Conservation (phyloP, 2,329 filamentous ascomycete genomes). For the Paracamarosporium sp. region DNA sequence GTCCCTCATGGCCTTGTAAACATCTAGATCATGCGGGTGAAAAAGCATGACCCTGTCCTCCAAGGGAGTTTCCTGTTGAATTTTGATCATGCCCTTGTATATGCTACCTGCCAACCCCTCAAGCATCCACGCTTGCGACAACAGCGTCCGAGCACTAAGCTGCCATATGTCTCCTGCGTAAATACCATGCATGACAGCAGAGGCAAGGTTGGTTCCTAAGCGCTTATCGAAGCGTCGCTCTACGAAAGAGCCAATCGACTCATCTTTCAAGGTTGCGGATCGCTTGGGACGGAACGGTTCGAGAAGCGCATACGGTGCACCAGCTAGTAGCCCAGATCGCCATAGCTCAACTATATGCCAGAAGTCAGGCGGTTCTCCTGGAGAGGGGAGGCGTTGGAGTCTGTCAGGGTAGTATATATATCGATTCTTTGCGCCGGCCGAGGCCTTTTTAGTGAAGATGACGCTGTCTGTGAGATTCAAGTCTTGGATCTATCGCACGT, state of each 20-base stretch:
- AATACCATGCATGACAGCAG: slow-evolving; percentile 82
- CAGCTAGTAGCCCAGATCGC: slow-evolving; percentile 66
- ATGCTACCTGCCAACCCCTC: slow-evolving; percentile 52
- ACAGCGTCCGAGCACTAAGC: slow-evolving; percentile 73
- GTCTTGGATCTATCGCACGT: slow-evolving; percentile 59
- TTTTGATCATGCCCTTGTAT: slow-evolving; percentile 25
- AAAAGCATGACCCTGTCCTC: slow-evolving; percentile 11
- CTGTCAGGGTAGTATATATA: slow-evolving; percentile 91
- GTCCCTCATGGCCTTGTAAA: slow-evolving; percentile 36
- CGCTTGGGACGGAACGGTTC: slow-evolving; percentile 46
- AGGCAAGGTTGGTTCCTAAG: slow-evolving; percentile 75
- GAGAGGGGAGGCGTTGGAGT: slow-evolving; percentile 60
- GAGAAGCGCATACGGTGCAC: slow-evolving; percentile 47
- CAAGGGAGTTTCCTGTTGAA: slow-evolving; percentile 21
- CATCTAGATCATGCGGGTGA: slow-evolving; percentile 32
- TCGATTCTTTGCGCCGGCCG: slow-evolving; percentile 66
- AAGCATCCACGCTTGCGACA: slow-evolving; percentile 59
- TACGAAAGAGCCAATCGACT: slow-evolving; percentile 75
- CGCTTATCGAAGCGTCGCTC: slow-evolving; percentile 60
- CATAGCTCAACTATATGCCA: slow-evolving; percentile 34
- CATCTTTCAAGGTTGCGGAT: slow-evolving; percentile 59
- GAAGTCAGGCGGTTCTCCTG: slow-evolving; percentile 24
- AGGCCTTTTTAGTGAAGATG: slow-evolving; percentile 58
- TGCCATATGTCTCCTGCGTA: slow-evolving; percentile 88
- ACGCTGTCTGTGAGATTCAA: slow-evolving; percentile 65